Evolutionary conservation across 305 asterid genomes (phyloP).

Genomic region (Fraxinus floribunda): DNA sequence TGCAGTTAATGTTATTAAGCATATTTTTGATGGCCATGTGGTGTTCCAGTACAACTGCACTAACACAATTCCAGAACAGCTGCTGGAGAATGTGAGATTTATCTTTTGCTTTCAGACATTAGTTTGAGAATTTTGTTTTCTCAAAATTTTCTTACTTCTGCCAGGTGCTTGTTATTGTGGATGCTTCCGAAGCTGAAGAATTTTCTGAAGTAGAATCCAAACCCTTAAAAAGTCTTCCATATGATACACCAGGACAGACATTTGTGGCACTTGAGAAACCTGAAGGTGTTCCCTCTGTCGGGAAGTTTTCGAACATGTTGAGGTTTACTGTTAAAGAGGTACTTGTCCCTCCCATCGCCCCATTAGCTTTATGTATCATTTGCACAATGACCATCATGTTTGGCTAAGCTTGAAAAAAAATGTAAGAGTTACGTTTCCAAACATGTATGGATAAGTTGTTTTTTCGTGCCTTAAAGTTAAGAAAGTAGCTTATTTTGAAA

Average conservation of each 20-base stretch:
- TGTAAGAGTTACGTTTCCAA: not conserved
- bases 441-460: not conserved
- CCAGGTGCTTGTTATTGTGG: constrained; percentile 84
- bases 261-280: constrained; percentile 89
- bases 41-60: constrained; percentile 95
- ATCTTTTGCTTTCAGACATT: constrained; percentile 3
- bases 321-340: constrained; percentile 90
- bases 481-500: not conserved
- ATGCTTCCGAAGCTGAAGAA: constrained; percentile 90
- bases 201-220: constrained; percentile 77
- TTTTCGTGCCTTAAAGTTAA: not conserved
- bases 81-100: constrained; percentile 68
- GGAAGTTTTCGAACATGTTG: constrained; percentile 74
- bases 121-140: constrained; percentile 4
- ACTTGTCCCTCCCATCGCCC: constrained; percentile 19
- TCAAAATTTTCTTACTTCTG: constrained; percentile 28
- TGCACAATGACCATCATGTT: not conserved
- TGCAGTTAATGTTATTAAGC: constrained; percentile 82
- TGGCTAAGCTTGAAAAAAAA: not conserved
- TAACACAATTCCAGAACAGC: constrained; percentile 86
- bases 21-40: constrained; percentile 68
- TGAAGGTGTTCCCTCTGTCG: constrained; percentile 74
- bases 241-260: constrained; percentile 81
- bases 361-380: not conserved
- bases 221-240: constrained; percentile 76